Percentiles rank a stretch among this genome's conserved stretches.
phyloP scores from a whole-genome alignment of 2,329 filamentous ascomycete genomes.

The Talaromyces atroroseus region DNA sequence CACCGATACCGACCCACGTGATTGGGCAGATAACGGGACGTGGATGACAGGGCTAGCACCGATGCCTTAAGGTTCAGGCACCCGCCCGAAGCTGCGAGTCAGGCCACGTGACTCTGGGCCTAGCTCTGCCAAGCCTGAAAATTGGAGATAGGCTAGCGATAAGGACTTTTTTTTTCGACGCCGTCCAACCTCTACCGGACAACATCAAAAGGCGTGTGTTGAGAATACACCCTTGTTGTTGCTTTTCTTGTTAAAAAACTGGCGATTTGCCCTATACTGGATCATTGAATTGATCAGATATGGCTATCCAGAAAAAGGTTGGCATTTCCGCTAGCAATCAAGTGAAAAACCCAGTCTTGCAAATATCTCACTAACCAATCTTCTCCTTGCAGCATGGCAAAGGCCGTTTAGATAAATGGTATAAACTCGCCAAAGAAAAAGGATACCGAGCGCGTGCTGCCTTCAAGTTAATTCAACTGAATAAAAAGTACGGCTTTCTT shows the following conservation, averaged over 20 bases:
- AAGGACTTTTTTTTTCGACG: constrained; percentile 11
- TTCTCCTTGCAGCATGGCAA: constrained; percentile 65
- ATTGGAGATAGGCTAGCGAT: constrained; percentile 8
- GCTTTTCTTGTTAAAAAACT: not conserved
- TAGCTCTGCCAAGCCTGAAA: constrained; percentile 7
- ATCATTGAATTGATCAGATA: constrained; percentile 35
- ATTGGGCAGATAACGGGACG: not conserved
- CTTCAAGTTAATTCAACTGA: constrained; percentile 96
- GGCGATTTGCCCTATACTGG: not conserved
- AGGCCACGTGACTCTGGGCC: not conserved
- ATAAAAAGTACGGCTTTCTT: constrained; percentile 98
- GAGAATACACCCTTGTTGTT: not conserved
- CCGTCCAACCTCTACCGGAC: not conserved
- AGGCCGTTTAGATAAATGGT: constrained; percentile 98
- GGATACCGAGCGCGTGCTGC: constrained; percentile 92
- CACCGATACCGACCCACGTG: constrained; percentile 12
- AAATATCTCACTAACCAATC: constrained; percentile 23
- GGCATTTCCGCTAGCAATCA: constrained; percentile 8
- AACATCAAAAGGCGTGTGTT: too few species aligned
- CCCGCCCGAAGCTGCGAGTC: not conserved
- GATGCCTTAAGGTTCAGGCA: constrained; percentile 7
- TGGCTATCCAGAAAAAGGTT: constrained; percentile 96
- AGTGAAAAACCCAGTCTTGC: not conserved
- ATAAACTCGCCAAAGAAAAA: constrained; percentile 97
- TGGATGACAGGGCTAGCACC: too few species aligned